Evolutionary conservation across 2,329 filamentous ascomycete species (phyloP).

Genomic region (Fonsecaea multimorphosa): DNA sequence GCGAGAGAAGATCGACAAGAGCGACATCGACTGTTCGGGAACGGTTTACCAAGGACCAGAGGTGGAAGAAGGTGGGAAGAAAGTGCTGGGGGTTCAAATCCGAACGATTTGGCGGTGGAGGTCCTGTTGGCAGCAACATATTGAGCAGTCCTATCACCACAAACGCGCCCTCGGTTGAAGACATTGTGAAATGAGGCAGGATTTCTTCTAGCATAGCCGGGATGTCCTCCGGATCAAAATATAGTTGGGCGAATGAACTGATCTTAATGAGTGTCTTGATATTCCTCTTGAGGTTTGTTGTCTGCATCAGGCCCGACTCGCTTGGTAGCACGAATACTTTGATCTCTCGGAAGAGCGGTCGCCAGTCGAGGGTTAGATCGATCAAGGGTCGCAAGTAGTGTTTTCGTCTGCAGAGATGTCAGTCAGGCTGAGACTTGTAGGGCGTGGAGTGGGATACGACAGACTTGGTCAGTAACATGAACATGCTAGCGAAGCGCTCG

Average conservation of each 20-base stretch:
- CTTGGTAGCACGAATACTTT: slow-evolving; percentile 87
- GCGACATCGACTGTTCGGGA: slow-evolving; percentile 86
- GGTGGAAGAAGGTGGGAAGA: slow-evolving; percentile 90
- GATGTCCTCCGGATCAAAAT: slow-evolving; percentile 88
- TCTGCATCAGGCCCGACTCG: slow-evolving; percentile 72
- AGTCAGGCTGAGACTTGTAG: slow-evolving; percentile 27
- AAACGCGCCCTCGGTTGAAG: slow-evolving; percentile 88
- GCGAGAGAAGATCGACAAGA: slow-evolving; percentile 87
- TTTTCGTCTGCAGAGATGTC: slow-evolving; percentile 70
- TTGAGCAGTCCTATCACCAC: slow-evolving; percentile 90
- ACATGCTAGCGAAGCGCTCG: slow-evolving; percentile 96
- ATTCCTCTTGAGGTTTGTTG: slow-evolving; percentile 68
- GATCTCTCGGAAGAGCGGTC: slow-evolving; percentile 87
- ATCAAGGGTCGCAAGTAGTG: slow-evolving; percentile 91
- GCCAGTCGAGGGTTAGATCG: slow-evolving; percentile 92
- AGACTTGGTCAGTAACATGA: slow-evolving; percentile 92
- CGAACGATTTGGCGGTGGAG: slow-evolving; percentile 71
- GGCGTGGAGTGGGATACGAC: slow-evolving; percentile 43
- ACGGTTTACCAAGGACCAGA: slow-evolving; percentile 91
- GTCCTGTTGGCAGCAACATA: slow-evolving; percentile 81
- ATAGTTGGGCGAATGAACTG: slow-evolving; percentile 86
- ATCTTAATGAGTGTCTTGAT: slow-evolving; percentile 82
- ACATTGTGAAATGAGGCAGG: slow-evolving; percentile 87
- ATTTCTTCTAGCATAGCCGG: slow-evolving; percentile 81
- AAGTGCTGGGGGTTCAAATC: slow-evolving; percentile 88